Conservation (phyloP, 2,329 filamentous ascomycete genomes). For the Hymenoscyphus linearis region DNA sequence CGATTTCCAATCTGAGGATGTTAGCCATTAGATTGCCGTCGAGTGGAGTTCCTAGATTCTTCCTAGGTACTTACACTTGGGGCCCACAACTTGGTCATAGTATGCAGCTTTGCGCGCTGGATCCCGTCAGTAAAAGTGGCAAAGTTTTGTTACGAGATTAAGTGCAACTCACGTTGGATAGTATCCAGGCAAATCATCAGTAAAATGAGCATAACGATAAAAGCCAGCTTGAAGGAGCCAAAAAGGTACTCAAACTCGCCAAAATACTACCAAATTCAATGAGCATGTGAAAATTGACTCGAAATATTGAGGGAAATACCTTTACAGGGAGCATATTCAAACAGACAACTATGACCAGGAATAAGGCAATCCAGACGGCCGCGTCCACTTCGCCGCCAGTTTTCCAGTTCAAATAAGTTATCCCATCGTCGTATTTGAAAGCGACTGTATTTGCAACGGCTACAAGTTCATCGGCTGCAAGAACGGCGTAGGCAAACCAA, state of each 20-base stretch:
- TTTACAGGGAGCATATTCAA: constrained; percentile 37
- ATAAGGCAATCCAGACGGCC: constrained; percentile 36
- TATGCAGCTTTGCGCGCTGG: constrained; percentile 35
- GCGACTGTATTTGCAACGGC: constrained; percentile 34
- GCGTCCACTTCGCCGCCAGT: constrained; percentile 33
- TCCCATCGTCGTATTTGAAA: constrained; percentile 36
- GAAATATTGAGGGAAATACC: constrained; percentile 21
- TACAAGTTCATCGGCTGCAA: constrained; percentile 35
- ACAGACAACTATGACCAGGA: constrained; percentile 32
- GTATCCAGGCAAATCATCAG: constrained; percentile 36
- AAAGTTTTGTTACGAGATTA: not conserved
- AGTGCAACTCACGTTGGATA: constrained; percentile 31
- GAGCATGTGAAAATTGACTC: not conserved
- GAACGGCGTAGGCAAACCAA: constrained; percentile 36
- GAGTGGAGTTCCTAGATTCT: not conserved
- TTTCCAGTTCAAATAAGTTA: constrained; percentile 32
- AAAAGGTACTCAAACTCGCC: constrained; percentile 38
- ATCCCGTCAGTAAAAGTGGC: not conserved
- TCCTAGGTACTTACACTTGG: constrained; percentile 30
- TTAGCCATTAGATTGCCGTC: not conserved
- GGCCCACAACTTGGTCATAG: constrained; percentile 33
- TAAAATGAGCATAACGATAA: constrained; percentile 35
- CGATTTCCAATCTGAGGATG: constrained; percentile 29
- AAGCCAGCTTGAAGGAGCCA: constrained; percentile 35
- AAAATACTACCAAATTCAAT: constrained; percentile 19